A percentile compares a stretch with the other conserved stretches of the same genome.
phyloP scores from a whole-genome alignment of 345 rosid species.

The Capsella bursapastoris region DNA sequence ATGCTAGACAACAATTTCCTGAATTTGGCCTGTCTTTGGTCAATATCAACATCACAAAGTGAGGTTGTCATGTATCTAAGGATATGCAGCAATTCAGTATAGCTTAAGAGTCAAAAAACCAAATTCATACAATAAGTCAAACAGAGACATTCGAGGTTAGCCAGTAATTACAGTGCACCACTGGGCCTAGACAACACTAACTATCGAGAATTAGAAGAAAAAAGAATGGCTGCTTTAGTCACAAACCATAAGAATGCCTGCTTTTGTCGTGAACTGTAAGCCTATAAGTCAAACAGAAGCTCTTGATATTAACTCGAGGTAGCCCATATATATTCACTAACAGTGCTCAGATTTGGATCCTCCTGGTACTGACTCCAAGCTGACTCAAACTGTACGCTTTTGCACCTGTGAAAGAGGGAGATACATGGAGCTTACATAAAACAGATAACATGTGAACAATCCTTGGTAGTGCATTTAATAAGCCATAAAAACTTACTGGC shows the following conservation, averaged over 20 bases:
- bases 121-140: not conserved
- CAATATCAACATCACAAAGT: not conserved
- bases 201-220: not conserved
- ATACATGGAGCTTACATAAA: not conserved
- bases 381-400: conserved; percentile 62
- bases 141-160: not conserved
- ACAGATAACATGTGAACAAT: not conserved
- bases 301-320: conserved; percentile 17
- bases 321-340: conserved; percentile 25
- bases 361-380: conserved; percentile 68
- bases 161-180: not conserved
- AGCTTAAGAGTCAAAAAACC: not conserved
- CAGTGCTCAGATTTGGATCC: conserved; percentile 63
- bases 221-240: not conserved
- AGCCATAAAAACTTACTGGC: conserved; percentile 56
- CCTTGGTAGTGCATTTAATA: conserved; percentile 13
- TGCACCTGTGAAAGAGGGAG: conserved; percentile 55
- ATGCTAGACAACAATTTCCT: not conserved
- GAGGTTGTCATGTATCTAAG: not conserved
- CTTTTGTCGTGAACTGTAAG: not conserved
- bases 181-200: not conserved
- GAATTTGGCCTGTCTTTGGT: not conserved
- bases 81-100: not conserved
- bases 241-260: not conserved
- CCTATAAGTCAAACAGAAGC: not conserved